These are phyloP conservation scores for Ophiorrhiza pumila DNA, from an alignment of 257 asterid species.

Conservation along the genomic window DNA sequence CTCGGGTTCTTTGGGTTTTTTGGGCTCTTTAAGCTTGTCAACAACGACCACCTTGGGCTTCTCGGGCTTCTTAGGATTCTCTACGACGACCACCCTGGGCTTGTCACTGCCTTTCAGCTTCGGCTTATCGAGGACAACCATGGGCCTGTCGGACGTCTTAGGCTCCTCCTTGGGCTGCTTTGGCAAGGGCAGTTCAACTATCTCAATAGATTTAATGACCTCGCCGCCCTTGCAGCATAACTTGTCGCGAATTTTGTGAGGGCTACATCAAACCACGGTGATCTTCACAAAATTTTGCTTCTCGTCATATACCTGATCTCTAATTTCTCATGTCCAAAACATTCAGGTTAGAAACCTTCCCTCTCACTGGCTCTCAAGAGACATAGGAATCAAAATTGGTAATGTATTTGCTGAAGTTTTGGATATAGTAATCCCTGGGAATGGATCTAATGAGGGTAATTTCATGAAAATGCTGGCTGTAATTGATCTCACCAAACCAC, in stretches of 20 bases:
- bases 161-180: constrained; percentile 19
- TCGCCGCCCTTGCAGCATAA: constrained; percentile 51
- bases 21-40: constrained; percentile 2
- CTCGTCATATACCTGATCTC: constrained; percentile 69
- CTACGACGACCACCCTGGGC: background rate
- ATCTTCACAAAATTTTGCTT: constrained; percentile 56
- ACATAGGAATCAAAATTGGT: no score
- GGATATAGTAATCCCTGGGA: no score
- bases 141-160: constrained; percentile 3
- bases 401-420: no score
- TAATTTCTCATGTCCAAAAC: constrained; percentile 49
- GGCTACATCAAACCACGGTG: constrained; percentile 74
- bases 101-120: constrained; percentile 10
- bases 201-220: constrained; percentile 59
- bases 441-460: no score
- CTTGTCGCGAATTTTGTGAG: constrained; percentile 75
- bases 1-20: constrained; percentile 24
- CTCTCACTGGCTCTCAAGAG: no score
- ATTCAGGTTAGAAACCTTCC: no score
- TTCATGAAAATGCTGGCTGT: no score
- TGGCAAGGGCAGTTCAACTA: constrained; percentile 31
- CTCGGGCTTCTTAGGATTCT: constrained; percentile 5
- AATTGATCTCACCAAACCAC: no score
- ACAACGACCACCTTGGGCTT: background rate
- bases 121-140: background rate